These are phyloP conservation scores for Spathaspora girioi DNA, from an alignment of 805 yeast genomes.

Conservation along the genomic window DNA sequence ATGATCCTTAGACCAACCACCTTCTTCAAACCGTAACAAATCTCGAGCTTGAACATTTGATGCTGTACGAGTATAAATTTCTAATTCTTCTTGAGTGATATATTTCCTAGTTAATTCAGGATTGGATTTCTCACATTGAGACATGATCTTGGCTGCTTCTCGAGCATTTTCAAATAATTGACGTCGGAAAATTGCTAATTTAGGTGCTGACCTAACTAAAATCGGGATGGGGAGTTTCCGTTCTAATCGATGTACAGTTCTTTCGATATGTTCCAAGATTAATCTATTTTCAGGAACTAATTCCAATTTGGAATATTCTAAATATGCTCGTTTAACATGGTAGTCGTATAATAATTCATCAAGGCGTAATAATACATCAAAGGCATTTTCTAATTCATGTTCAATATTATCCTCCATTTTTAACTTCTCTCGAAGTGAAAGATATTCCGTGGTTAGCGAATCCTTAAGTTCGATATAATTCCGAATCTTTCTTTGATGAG, in stretches of 20 bases:
- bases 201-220: slow-evolving; percentile 12
- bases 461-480: slow-evolving; percentile 16
- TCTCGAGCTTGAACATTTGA: background rate
- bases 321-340: slow-evolving; percentile 20
- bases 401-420: slow-evolving; percentile 6
- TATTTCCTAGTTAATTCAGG: background rate
- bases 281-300: slow-evolving; percentile 7
- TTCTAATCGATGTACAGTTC: slow-evolving; percentile 16
- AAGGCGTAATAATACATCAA: slow-evolving; percentile 18
- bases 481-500: slow-evolving; percentile 12
- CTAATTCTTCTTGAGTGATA: background rate
- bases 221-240: slow-evolving; percentile 19
- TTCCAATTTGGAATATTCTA: slow-evolving; percentile 15
- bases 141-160: slow-evolving; percentile 28
- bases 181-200: slow-evolving; percentile 24
- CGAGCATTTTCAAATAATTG: slow-evolving; percentile 26
- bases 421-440: slow-evolving; percentile 10
- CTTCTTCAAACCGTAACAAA: slow-evolving; percentile 4
- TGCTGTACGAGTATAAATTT: background rate
- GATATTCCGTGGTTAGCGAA: slow-evolving; percentile 7
- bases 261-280: slow-evolving; percentile 14
- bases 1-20: slow-evolving; percentile 16
- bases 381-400: slow-evolving; percentile 9
- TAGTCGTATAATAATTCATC: slow-evolving; percentile 25
- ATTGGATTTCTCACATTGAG: slow-evolving; percentile 8